A percentile compares a stretch with the other conserved stretches of the same genome.
Evolutionary conservation across 2,329 filamentous ascomycete genomes (phyloP).

Genomic region (Fusarium subtropicale): DNA sequence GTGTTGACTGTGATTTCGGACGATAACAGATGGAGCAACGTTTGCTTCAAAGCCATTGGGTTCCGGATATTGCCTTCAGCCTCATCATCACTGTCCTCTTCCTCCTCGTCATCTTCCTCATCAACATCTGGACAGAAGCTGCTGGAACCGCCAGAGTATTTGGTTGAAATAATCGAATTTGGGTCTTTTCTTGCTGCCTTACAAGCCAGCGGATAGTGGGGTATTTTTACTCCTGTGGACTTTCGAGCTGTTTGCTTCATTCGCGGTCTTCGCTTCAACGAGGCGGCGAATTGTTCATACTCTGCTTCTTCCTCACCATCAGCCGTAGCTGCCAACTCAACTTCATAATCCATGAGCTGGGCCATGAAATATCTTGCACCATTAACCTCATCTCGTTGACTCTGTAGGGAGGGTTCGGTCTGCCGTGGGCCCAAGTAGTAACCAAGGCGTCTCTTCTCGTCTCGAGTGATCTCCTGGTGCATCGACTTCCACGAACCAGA

Average conservation of each 20-base stretch:
- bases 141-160: too few relatives aligned
- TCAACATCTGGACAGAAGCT: too few relatives aligned
- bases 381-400: constrained; percentile 50
- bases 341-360: constrained; percentile 52
- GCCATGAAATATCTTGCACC: constrained; percentile 59
- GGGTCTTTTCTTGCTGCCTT: constrained; percentile 21
- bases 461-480: constrained; percentile 47
- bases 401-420: constrained; percentile 43
- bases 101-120: constrained; percentile 11
- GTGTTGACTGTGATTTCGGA: constrained; percentile 61
- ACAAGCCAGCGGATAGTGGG: constrained; percentile 4
- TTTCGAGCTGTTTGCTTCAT: not conserved
- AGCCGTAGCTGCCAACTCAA: constrained; percentile 35
- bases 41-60: constrained; percentile 60
- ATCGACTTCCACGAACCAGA: constrained; percentile 53
- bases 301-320: constrained; percentile 57
- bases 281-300: constrained; percentile 31
- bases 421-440: constrained; percentile 54
- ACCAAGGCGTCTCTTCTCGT: constrained; percentile 45
- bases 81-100: constrained; percentile 20
- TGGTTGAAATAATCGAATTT: too few relatives aligned
- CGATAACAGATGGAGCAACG: constrained; percentile 60
- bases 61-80: constrained; percentile 41
- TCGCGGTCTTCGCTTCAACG: constrained; percentile 9
- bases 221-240: not conserved